phyloP scores from a whole-genome alignment of 1,284 basidiomycete genomes.

The Trichosporon inkin region DNA sequence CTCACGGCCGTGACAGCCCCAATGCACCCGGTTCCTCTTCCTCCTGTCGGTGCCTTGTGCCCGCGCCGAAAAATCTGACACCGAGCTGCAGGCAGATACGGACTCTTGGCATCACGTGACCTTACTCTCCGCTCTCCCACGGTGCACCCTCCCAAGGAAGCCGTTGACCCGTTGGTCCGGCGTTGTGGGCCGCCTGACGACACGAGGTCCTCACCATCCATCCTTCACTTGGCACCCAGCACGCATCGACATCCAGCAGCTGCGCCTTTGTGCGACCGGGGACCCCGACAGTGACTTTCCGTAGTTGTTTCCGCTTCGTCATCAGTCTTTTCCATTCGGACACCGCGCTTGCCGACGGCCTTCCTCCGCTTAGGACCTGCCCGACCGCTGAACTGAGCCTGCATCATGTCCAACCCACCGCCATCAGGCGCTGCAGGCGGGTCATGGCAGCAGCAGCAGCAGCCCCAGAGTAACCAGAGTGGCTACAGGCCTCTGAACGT shows the following conservation, averaged over 20 bases:
- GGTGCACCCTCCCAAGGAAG: neutral
- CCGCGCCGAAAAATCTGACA: neutral
- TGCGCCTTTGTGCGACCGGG: neutral
- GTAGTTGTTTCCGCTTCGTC: neutral
- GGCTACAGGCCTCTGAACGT: constrained; percentile 50
- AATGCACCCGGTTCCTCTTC: no score
- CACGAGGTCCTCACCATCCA: constrained; percentile 7
- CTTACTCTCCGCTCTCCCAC: neutral
- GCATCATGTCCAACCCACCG: constrained; percentile 22
- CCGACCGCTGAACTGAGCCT: neutral
- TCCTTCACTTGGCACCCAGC: neutral
- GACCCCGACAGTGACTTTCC: neutral
- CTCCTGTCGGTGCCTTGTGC: no score
- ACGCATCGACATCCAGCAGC: constrained; percentile 6
- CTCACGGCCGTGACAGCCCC: no score
- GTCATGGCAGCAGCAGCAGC: constrained; percentile 13
- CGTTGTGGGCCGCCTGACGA: neutral
- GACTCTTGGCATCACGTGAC: constrained; percentile 1
- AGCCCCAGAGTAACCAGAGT: constrained; percentile 13
- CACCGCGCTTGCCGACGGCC: neutral
- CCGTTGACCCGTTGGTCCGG: constrained; percentile 5
- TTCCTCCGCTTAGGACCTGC: neutral
- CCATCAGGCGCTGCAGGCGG: constrained; percentile 17
- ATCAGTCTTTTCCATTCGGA: neutral
- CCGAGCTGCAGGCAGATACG: neutral